Evolutionary conservation across 177 flowering plant species (phyloP).

Genomic region (Tripterygium wilfordii): DNA sequence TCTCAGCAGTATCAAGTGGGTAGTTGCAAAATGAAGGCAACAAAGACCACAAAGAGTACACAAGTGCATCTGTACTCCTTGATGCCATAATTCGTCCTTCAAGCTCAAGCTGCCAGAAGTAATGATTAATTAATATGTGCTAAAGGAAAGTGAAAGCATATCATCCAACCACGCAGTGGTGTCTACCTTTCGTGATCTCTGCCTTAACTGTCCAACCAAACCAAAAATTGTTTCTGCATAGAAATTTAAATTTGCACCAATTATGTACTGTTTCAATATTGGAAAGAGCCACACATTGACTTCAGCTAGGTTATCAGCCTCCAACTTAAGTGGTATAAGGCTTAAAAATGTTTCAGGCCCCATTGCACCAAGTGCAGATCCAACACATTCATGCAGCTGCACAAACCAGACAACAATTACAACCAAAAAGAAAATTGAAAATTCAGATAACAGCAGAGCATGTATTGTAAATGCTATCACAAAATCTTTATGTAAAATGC

Average conservation of each 20-base stretch:
- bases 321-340: constrained; percentile 74
- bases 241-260: constrained; percentile 74
- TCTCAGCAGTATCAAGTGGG: constrained; percentile 78
- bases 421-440: too few relatives aligned
- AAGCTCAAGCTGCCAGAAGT: constrained; percentile 57
- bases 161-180: too few relatives aligned
- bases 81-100: constrained; percentile 62
- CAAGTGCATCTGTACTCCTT: constrained; percentile 62
- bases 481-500: too few relatives aligned
- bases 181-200: constrained; percentile 69
- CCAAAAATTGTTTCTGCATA: constrained; percentile 53
- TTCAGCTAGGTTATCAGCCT: constrained; percentile 55
- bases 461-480: too few relatives aligned
- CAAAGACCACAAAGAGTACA: constrained; percentile 84
- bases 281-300: constrained; percentile 90
- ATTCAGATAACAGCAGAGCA: too few relatives aligned
- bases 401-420: too few relatives aligned
- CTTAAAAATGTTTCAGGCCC: constrained; percentile 74
- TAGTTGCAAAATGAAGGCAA: constrained; percentile 95
- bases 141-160: too few relatives aligned
- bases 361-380: constrained; percentile 87
- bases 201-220: constrained; percentile 35
- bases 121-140: not conserved
- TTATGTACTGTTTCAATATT: constrained; percentile 72
- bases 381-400: constrained; percentile 91